phyloP scores from a whole-genome alignment of 108 stramenopile genomes.

The Skeletonema marinoi region DNA sequence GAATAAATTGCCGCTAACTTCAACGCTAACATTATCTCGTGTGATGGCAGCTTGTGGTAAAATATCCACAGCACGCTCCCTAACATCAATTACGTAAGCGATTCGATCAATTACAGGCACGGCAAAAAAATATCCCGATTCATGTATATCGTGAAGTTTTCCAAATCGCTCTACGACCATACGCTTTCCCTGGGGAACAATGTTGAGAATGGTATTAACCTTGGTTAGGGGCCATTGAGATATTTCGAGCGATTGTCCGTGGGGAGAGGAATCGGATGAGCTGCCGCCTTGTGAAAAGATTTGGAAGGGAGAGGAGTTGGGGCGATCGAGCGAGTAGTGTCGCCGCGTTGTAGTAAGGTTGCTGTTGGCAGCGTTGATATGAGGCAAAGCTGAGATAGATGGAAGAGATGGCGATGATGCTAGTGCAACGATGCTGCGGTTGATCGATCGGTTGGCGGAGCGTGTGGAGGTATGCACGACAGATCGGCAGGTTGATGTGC shows the following conservation, averaged over 20 bases:
- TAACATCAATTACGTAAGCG: constrained; percentile 92
- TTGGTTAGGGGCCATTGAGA: constrained; percentile 83
- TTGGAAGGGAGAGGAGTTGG: constrained; percentile 24
- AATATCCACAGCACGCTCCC: constrained; percentile 94
- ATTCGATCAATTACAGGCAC: constrained; percentile 93
- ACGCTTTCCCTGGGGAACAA: constrained; percentile 90
- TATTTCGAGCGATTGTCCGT: constrained; percentile 50
- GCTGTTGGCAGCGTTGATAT: not conserved
- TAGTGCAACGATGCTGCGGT: constrained; percentile 7
- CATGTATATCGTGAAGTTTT: constrained; percentile 83
- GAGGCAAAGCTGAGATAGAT: not conserved
- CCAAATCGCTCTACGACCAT: constrained; percentile 96
- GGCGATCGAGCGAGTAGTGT: constrained; percentile 48
- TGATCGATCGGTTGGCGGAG: not conserved
- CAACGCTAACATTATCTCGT: constrained; percentile 96
- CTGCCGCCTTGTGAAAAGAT: constrained; percentile 20
- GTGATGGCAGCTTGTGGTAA: constrained; percentile 95
- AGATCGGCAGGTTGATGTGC: constrained; percentile 20
- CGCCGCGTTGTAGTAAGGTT: constrained; percentile 10
- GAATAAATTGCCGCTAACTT: constrained; percentile 97
- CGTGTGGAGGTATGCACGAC: not conserved
- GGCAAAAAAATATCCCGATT: constrained; percentile 93
- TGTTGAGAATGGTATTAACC: constrained; percentile 91
- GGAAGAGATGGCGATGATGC: constrained; percentile 11
- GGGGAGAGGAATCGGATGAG: constrained; percentile 41